phyloP scores from a whole-genome alignment of 805 yeast species.

The Wickerhamomyces chaumierensis region DNA sequence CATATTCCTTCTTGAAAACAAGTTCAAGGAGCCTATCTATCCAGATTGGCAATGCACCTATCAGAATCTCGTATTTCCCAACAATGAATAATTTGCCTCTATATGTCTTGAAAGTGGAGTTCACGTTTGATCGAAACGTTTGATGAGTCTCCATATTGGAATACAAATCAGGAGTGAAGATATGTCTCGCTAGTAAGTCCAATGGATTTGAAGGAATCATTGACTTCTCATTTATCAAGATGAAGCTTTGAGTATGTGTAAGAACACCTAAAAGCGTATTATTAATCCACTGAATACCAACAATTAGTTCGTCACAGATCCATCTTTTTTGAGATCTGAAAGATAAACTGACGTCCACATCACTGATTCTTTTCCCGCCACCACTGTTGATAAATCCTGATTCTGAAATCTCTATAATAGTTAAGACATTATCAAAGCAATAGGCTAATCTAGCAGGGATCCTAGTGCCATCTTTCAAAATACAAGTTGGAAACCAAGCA shows the following conservation, averaged over 20 bases:
- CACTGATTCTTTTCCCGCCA: too few species aligned
- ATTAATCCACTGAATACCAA: conserved; percentile 47
- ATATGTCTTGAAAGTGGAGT: conserved; percentile 23
- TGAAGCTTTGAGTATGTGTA: conserved; percentile 34
- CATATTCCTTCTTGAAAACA: conserved; percentile 36
- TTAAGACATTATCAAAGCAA: conserved; percentile 54
- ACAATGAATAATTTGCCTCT: conserved; percentile 39
- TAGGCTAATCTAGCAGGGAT: conserved; percentile 46
- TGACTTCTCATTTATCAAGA: conserved; percentile 29
- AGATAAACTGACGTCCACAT: conserved; percentile 10
- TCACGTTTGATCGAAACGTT: conserved; percentile 6
- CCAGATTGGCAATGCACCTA: conserved; percentile 63
- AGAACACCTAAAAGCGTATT: conserved; percentile 27
- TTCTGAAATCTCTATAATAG: conserved; percentile 36
- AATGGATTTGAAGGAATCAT: conserved; percentile 20
- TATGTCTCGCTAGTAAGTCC: conserved; percentile 20
- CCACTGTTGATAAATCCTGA: conserved; percentile 19
- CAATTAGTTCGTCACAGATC: conserved; percentile 37
- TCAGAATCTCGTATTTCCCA: conserved; percentile 38
- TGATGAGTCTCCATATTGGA: conserved; percentile 8
- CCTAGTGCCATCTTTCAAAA: conserved; percentile 12
- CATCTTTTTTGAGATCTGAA: conserved; percentile 31
- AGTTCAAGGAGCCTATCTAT: conserved; percentile 47
- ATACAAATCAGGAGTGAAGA: conserved; percentile 23
- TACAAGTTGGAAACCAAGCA: conserved; percentile 53